Evolutionary conservation across 495 filamentous ascomycete species (phyloP).

Genomic region (Penicillium waksmanii): DNA sequence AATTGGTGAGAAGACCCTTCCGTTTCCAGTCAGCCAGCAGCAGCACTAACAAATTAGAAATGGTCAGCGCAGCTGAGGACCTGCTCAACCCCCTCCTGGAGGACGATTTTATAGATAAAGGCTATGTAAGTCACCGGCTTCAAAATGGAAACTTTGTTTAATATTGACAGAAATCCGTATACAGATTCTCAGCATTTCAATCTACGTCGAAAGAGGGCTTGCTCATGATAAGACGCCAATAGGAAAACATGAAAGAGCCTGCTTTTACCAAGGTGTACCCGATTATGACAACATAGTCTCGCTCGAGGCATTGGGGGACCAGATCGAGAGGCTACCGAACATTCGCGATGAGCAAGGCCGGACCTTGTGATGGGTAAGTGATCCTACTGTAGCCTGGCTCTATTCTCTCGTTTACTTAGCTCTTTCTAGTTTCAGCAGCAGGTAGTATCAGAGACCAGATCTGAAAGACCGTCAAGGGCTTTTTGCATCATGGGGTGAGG

Average conservation of each 20-base stretch:
- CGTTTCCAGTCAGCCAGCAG: too few species aligned
- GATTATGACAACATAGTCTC: too few species aligned
- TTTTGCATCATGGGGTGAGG: constrained; percentile 18
- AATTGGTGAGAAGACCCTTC: too few species aligned
- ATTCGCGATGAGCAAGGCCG: too few species aligned
- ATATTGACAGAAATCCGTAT: constrained; percentile 13
- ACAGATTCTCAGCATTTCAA: constrained; percentile 28
- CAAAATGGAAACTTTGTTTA: not conserved
- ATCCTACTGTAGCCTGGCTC: not conserved
- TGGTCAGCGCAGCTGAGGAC: constrained; percentile 4
- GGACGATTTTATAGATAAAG: constrained; percentile 28
- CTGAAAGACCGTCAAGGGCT: constrained; percentile 16
- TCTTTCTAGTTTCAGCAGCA: constrained; percentile 11
- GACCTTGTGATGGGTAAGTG: constrained; percentile 29
- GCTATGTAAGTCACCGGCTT: constrained; percentile 24
- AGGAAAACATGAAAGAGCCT: too few species aligned
- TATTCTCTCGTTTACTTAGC: constrained; percentile 5
- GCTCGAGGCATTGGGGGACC: too few species aligned
- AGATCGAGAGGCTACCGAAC: too few species aligned
- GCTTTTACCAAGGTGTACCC: too few species aligned
- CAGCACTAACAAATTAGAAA: too few species aligned
- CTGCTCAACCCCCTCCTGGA: constrained; percentile 28
- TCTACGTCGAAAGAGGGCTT: constrained; percentile 25
- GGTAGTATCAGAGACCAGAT: constrained; percentile 19
- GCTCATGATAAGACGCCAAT: constrained; percentile 15